phyloP scores from a whole-genome alignment of 352 stramenopile species.

The Peronospora tabacina region DNA sequence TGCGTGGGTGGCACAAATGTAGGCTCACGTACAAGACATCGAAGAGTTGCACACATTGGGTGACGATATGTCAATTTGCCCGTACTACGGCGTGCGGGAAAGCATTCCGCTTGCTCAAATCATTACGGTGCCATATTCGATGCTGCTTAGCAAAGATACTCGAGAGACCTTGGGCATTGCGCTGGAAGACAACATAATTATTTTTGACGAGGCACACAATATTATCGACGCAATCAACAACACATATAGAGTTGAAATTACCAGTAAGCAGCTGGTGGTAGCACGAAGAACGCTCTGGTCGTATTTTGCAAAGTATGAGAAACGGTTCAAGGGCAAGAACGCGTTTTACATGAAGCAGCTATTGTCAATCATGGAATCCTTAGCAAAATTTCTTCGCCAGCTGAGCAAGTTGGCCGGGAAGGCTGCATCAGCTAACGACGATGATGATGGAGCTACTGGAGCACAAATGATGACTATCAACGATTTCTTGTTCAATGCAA shows the following conservation, averaged over 20 bases:
- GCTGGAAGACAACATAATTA: conserved; percentile 87
- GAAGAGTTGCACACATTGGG: conserved; percentile 92
- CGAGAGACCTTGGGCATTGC: conserved; percentile 85
- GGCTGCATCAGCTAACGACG: background rate
- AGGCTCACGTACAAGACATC: conserved; percentile 89
- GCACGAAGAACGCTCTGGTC: conserved; percentile 68
- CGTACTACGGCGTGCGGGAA: conserved; percentile 94
- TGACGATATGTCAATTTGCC: conserved; percentile 88
- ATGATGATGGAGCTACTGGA: conserved; percentile 23
- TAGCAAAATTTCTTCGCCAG: conserved; percentile 73
- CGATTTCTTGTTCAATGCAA: conserved; percentile 76
- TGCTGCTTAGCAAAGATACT: conserved; percentile 88
- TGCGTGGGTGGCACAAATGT: background rate
- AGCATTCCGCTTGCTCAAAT: conserved; percentile 88
- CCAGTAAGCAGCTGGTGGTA: conserved; percentile 67
- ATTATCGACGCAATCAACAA: conserved; percentile 93
- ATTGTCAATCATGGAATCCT: conserved; percentile 58
- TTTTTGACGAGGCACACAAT: conserved; percentile 99
- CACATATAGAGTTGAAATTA: conserved; percentile 78
- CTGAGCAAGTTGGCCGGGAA: conserved; percentile 28
- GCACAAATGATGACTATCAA: conserved; percentile 76
- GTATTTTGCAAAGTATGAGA: conserved; percentile 86
- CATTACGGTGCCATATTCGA: conserved; percentile 88
- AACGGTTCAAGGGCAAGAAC: conserved; percentile 81
- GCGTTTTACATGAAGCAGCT: conserved; percentile 88